A percentile compares a stretch with the other conserved stretches of the same genome.
phyloP scores from a whole-genome alignment of 2,329 filamentous ascomycete species.

The Xylaria sp. region DNA sequence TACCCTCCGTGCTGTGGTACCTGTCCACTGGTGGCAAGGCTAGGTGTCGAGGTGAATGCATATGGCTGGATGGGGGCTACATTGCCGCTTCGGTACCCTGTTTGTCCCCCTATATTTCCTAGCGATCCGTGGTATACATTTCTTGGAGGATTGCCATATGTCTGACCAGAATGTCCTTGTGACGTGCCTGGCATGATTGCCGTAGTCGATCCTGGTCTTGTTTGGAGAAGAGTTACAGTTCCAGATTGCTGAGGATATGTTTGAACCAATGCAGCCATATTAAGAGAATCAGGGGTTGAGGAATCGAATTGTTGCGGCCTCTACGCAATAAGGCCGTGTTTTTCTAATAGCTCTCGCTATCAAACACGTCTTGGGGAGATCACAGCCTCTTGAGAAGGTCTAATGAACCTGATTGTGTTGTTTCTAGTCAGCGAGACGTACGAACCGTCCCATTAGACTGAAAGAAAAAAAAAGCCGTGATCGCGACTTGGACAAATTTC shows the following conservation, averaged over 20 bases:
- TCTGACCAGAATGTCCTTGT: constrained; percentile 62
- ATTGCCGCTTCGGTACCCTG: constrained; percentile 66
- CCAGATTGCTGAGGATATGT: constrained; percentile 80
- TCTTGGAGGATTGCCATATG: constrained; percentile 63
- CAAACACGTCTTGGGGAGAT: constrained; percentile 17
- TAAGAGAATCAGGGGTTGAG: constrained; percentile 40
- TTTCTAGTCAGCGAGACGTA: constrained; percentile 26
- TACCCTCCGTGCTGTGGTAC: constrained; percentile 64
- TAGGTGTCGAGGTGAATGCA: constrained; percentile 78
- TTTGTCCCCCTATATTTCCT: constrained; percentile 56
- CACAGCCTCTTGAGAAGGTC: constrained; percentile 17
- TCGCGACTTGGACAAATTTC: constrained; percentile 1
- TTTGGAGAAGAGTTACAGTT: constrained; percentile 80
- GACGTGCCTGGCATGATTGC: constrained; percentile 64
- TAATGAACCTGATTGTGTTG: constrained; percentile 16
- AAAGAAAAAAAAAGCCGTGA: not conserved
- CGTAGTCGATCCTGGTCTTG: constrained; percentile 73
- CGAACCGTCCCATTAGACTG: not conserved
- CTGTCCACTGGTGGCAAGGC: constrained; percentile 65
- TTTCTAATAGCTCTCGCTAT: constrained; percentile 30
- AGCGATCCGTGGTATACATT: constrained; percentile 64
- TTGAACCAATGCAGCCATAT: constrained; percentile 87
- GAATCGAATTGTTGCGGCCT: constrained; percentile 37
- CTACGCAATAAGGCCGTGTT: constrained; percentile 37
- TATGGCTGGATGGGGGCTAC: constrained; percentile 77